Base-by-base conservation (phyloP, 768 basidiomycete genomes). In the Leccinum barrowsii region DNA sequence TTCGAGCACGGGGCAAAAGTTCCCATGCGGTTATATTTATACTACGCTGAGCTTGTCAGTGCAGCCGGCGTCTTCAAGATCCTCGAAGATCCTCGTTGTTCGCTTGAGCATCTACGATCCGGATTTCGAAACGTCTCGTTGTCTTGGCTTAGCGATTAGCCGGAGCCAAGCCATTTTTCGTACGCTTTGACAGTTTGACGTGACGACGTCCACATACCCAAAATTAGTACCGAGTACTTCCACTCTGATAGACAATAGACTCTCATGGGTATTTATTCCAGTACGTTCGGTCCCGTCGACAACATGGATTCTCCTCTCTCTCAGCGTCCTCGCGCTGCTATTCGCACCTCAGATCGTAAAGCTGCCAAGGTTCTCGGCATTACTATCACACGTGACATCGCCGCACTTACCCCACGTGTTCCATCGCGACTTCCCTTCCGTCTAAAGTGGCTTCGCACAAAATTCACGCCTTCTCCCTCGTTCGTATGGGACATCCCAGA, bases 401-500 rank as follows among this genome's bases (percentile, higher is more conserved):
- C 49, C 37, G 32, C 32, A 34, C 32, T 34, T 5, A 34, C 32
- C 32, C 32, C 32, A 34, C 37, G 17, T 17, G 17, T 37, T 37
- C 37, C 32, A 34, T 12, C 2, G 17, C 11, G 19, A 0, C 11
- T 50, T 22, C 21, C 22, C 15, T 12, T 24, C 22, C 30, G 50
- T 30, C 30, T 50, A 19, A 7, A 12, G 10, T 44, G 46, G 28
- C 30, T 21, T 24, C 28, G 50, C 30, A 50, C 3, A 2, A 50
- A 53, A 10, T 11, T 22, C 12, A 3, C 22, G 12, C 12, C 46
- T 22, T 47, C 46, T 2, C 46, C 46, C 30, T 32, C 32, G 12
- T 65, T 65, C 42, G 58, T 58, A 4, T 68, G 68, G 67, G 58
- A 68, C 54, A 54, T 37, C 7, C 22, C 13, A 1, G 30, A 70